phyloP scores from a whole-genome alignment of 2,329 filamentous ascomycete genomes.

The Colletotrichum sp. region DNA sequence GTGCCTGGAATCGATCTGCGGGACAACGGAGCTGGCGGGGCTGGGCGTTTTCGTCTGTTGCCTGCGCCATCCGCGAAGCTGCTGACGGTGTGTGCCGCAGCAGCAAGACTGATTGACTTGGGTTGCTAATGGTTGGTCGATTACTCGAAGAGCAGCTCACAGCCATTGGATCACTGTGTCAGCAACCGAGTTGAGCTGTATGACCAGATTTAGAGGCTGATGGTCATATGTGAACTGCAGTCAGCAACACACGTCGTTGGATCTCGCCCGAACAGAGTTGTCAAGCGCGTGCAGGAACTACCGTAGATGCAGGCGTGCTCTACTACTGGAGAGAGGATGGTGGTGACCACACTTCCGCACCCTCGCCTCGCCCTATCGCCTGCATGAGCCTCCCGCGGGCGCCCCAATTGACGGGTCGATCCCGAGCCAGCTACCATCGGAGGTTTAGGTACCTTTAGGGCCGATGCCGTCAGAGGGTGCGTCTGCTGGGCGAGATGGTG shows the following conservation, averaged over 20 bases:
- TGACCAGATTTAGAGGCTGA: background rate
- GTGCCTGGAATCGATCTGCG: slow-evolving; percentile 16
- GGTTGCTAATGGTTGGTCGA: background rate
- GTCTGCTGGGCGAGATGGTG: background rate
- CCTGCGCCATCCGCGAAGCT: background rate
- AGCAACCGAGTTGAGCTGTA: background rate
- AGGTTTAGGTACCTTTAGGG: background rate
- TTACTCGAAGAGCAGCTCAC: background rate
- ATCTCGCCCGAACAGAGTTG: background rate
- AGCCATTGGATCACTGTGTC: background rate
- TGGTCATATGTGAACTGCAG: background rate
- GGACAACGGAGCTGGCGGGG: background rate
- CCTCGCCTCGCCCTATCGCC: background rate
- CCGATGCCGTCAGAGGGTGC: background rate
- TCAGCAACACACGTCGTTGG: background rate
- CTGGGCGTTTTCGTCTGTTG: background rate
- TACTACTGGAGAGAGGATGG: background rate
- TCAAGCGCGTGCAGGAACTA: background rate
- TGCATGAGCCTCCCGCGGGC: slow-evolving; percentile 11
- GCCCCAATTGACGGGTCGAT: slow-evolving; percentile 12
- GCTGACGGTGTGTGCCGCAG: background rate
- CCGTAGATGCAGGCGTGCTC: background rate
- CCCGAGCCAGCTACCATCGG: background rate
- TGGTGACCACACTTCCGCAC: background rate
- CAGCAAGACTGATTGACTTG: background rate